These are phyloP conservation scores for Polyporus tsugae DNA, from an alignment of 1,284 basidiomycete genomes.

Conservation along the genomic window DNA sequence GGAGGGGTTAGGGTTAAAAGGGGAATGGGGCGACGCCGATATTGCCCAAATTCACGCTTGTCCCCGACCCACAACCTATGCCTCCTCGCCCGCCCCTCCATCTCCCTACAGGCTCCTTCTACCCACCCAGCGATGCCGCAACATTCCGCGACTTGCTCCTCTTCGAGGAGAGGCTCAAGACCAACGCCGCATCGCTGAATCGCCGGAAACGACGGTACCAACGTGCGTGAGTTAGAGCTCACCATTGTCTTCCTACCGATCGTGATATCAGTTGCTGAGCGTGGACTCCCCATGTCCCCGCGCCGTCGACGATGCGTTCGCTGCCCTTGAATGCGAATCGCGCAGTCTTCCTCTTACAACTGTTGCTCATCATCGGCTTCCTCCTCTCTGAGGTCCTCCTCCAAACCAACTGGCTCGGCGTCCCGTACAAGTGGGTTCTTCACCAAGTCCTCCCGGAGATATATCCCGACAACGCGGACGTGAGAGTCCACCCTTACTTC, in stretches of 20 bases:
- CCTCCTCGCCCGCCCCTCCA: constrained; percentile 29
- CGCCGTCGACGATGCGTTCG: not conserved
- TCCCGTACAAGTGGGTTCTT: constrained; percentile 66
- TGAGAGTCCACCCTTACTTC: constrained; percentile 72
- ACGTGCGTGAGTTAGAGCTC: constrained; percentile 59
- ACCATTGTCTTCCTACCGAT: constrained; percentile 14
- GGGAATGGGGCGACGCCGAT: not conserved
- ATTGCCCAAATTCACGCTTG: constrained; percentile 3
- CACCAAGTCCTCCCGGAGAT: constrained; percentile 57
- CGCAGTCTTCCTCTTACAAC: constrained; percentile 79
- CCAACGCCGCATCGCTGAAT: constrained; percentile 86
- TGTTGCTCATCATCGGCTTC: constrained; percentile 74
- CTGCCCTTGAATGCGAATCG: not conserved
- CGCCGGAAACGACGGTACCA: constrained; percentile 89
- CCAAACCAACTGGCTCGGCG: constrained; percentile 69
- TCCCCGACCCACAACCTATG: constrained; percentile 24
- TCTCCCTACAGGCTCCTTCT: constrained; percentile 44
- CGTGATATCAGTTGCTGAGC: constrained; percentile 19
- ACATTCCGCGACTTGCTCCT: constrained; percentile 91
- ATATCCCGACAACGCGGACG: constrained; percentile 52
- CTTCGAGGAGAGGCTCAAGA: constrained; percentile 97
- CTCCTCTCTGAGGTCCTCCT: constrained; percentile 80
- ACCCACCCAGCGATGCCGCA: constrained; percentile 73
- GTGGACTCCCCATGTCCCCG: constrained; percentile 1
- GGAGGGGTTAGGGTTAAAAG: constrained; percentile 9